These are phyloP conservation scores for Jimgerdemannia lactiflua DNA, from an alignment of 192 early-diverging fungal genomes.

Conservation along the genomic window DNA sequence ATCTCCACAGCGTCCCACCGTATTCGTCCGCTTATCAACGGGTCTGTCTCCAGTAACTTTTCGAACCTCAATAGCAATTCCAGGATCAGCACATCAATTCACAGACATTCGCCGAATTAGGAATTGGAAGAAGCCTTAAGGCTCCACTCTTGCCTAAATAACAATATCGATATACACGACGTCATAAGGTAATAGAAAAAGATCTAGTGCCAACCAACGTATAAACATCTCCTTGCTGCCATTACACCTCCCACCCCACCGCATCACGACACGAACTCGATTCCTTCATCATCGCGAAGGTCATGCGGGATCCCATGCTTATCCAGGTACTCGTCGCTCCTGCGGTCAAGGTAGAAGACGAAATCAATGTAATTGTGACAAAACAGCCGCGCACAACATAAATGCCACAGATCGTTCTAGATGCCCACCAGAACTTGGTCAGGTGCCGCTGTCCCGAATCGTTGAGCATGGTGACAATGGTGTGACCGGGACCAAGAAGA, in stretches of 20 bases:
- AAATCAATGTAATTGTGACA: background rate
- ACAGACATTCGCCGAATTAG: too few species aligned
- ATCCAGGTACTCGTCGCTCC: constrained; percentile 50
- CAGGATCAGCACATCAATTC: too few species aligned
- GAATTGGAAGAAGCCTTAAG: too few species aligned
- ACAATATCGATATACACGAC: too few species aligned
- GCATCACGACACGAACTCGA: constrained; percentile 16
- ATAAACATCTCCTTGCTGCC: too few species aligned
- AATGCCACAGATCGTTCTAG: background rate
- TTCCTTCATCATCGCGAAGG: constrained; percentile 12
- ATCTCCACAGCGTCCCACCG: too few species aligned
- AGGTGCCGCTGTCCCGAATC: constrained; percentile 91
- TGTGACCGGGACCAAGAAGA: constrained; percentile 82
- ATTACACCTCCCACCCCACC: background rate
- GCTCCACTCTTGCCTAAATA: too few species aligned
- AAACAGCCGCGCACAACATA: background rate
- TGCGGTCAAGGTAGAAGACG: constrained; percentile 7
- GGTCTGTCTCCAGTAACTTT: too few species aligned
- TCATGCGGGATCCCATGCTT: constrained; percentile 20
- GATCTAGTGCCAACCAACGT: too few species aligned
- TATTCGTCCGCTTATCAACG: too few species aligned
- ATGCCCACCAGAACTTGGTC: constrained; percentile 88
- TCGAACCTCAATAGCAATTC: too few species aligned
- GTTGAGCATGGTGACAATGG: constrained; percentile 87
- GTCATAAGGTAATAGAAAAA: too few species aligned